Evolutionary conservation across 2,329 filamentous ascomycete species (phyloP), one percentile per base, ranked within the genome.

Genomic region (Metarhizium robertsii): DNA sequence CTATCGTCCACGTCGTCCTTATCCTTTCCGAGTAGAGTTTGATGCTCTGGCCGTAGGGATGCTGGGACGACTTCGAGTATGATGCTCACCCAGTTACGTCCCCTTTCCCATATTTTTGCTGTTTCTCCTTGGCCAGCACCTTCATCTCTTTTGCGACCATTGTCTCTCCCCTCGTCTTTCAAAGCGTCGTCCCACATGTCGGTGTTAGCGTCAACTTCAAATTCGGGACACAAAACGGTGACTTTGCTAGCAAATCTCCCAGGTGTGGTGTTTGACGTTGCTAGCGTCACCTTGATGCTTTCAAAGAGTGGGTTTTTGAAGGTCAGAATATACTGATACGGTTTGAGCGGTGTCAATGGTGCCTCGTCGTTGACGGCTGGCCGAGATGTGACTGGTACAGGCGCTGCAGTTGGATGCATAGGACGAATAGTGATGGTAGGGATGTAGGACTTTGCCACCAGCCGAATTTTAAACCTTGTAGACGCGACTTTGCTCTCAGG

Each of bases 271-370:
- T 86, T 81, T 0, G 92, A 90, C 0, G 92, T 95, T 4, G 91
- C 92, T 7, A 99, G 81, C 0, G 87, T 92, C 56, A 99, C 86
- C 57, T 87, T 87, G 61, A 99, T 86, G 25, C 83, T 81, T 62
- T 99, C 94, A 71, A 96, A 99, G 60, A 97, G 85, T 29, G 94
- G 92, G 66, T 99, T 99, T 66, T 87, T 90, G 63, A 99, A 84
- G 0, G 92, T 96, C 46, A 99, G 78, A 45, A 97, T 79, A 70
- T 90, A 95, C 67, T 96, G 92, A 25, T 84, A 76, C 1, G 81
- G 81, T 49, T 76, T 77, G 6, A 87, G 73, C 1, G 86, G 85
- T 55, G 79, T 78, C 4, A 78, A 67, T 13, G 73, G 69, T 0
- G 61, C 61, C 51, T 72, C 70, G 34, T 67, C 64, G 6, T 62